Percentiles rank a stretch among this genome's conserved stretches.
Evolutionary conservation across 208 protist species (phyloP).

Genomic region (Trypanosoma avium): DNA sequence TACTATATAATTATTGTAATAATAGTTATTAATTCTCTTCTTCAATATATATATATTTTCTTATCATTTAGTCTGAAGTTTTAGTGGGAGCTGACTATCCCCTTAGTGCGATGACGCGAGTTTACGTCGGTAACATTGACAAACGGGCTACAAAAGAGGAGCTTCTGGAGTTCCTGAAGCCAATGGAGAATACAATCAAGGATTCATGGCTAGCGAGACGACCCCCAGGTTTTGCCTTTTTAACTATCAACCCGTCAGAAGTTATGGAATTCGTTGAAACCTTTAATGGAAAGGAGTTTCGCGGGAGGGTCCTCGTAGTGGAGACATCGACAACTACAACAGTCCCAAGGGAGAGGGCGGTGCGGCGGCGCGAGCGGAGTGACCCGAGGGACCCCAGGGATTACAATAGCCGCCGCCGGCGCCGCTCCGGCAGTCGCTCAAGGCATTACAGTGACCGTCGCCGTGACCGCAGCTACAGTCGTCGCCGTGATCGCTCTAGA

Average conservation of each 20-base stretch:
- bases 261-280: constrained; percentile 22
- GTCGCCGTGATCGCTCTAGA: constrained; percentile 22
- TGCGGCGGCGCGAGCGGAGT: constrained; percentile 14
- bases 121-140: constrained; percentile 33
- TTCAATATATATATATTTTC: too few relatives aligned
- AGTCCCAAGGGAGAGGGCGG: constrained; percentile 1
- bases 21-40: too few relatives aligned
- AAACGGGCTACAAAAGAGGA: constrained; percentile 32
- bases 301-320: constrained; percentile 24
- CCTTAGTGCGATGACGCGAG: constrained; percentile 19
- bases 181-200: constrained; percentile 29
- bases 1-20: too few relatives aligned
- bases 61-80: too few relatives aligned
- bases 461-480: constrained; percentile 16
- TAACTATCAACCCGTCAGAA: constrained; percentile 23
- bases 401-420: constrained; percentile 6
- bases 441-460: constrained; percentile 10
- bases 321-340: constrained; percentile 24
- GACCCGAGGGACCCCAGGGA: neutral
- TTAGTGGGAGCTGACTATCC: too few relatives aligned
- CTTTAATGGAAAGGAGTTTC: constrained; percentile 30
- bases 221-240: constrained; percentile 29
- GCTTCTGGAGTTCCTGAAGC: constrained; percentile 27
- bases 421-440: constrained; percentile 16
- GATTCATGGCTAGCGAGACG: constrained; percentile 27